Conservation (phyloP, 352 stramenopile genomes). For the Saprolegnia diclina region DNA sequence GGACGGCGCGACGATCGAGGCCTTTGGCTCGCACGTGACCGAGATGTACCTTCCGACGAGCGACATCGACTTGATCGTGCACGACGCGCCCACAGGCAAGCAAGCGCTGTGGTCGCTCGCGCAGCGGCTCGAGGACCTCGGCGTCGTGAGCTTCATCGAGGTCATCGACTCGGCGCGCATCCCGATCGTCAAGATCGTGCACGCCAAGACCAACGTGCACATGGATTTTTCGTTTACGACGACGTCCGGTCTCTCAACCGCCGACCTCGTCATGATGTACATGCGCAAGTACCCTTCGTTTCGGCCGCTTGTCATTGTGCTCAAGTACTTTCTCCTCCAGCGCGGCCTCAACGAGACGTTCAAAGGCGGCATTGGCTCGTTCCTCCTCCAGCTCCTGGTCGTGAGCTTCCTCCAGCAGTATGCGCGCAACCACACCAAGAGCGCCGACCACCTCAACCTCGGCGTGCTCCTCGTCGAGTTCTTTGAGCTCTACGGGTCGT, state of each 20-base stretch:
- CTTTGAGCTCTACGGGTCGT: conserved; percentile 90
- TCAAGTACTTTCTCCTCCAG: conserved; percentile 95
- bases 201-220: conserved; percentile 81
- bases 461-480: conserved; percentile 91
- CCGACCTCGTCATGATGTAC: conserved; percentile 86
- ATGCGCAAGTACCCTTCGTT: conserved; percentile 89
- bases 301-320: conserved; percentile 88
- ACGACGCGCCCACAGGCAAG: conserved; percentile 56
- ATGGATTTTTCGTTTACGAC: conserved; percentile 94
- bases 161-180: conserved; percentile 93
- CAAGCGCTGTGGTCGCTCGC: conserved; percentile 50
- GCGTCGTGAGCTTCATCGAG: conserved; percentile 89
- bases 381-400: conserved; percentile 93
- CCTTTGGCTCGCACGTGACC: conserved; percentile 91
- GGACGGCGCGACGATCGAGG: conserved; percentile 62
- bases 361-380: conserved; percentile 89
- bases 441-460: conserved; percentile 60
- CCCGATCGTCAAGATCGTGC: conserved; percentile 95
- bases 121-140: conserved; percentile 46
- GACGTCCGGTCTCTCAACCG: conserved; percentile 68
- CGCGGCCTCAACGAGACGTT: conserved; percentile 93
- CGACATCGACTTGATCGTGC: conserved; percentile 93
- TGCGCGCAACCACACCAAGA: conserved; percentile 40
- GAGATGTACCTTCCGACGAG: conserved; percentile 89
- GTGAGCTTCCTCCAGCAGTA: conserved; percentile 92